phyloP scores from a whole-genome alignment of 495 filamentous ascomycete species.

The Xylaria grammica region DNA sequence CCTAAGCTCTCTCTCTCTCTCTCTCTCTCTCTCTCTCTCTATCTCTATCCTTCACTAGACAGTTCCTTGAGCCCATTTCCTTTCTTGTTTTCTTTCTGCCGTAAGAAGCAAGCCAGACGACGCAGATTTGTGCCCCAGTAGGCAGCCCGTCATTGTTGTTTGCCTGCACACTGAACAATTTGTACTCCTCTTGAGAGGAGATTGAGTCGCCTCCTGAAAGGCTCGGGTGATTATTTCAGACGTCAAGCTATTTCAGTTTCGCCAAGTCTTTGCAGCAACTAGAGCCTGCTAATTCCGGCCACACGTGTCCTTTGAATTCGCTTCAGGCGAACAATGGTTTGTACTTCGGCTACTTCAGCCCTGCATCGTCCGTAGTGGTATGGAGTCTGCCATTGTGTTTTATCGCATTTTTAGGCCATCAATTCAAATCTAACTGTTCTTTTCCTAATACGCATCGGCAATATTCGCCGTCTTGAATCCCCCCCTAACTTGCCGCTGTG shows the following conservation, averaged over 20 bases:
- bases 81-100: not conserved
- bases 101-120: not conserved
- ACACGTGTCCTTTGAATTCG: constrained; percentile 25
- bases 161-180: not conserved
- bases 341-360: constrained; percentile 23
- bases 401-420: not conserved
- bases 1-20: no score
- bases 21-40: no score
- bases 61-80: no score
- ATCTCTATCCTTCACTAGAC: no score
- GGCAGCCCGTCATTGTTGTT: not conserved
- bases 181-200: not conserved
- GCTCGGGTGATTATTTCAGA: no score
- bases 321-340: constrained; percentile 26
- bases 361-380: constrained; percentile 18
- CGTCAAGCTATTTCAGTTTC: not conserved
- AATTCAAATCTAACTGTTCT: not conserved
- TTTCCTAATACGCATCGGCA: not conserved
- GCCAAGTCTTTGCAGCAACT: constrained; percentile 25
- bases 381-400: constrained; percentile 11
- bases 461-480: not conserved
- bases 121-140: not conserved
- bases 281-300: constrained; percentile 6
- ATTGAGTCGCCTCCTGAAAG: not conserved
- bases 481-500: not conserved